phyloP scores from a whole-genome alignment of 495 filamentous ascomycete species.

The Aspergillus avenaceus region DNA sequence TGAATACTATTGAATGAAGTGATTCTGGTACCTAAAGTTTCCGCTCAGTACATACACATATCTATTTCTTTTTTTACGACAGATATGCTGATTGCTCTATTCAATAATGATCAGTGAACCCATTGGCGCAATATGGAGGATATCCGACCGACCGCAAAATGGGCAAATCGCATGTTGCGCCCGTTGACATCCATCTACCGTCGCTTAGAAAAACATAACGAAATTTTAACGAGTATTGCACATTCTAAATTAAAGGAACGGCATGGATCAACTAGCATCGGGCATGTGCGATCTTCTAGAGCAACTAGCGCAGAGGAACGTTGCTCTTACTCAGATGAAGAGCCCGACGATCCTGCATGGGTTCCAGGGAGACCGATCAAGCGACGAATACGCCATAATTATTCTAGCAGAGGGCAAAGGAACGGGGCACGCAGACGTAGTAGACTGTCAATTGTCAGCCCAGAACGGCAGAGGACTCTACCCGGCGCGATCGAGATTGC shows the following conservation, averaged over 20 bases:
- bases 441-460: constrained; percentile 33
- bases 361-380: constrained; percentile 34
- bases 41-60: background rate
- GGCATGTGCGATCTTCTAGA: constrained; percentile 1
- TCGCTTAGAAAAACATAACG: constrained; percentile 42
- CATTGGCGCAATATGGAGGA: constrained; percentile 35
- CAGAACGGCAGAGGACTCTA: constrained; percentile 32
- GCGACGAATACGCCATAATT: constrained; percentile 36
- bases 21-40: background rate
- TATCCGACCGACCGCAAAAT: constrained; percentile 39
- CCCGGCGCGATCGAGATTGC: constrained; percentile 46
- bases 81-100: background rate
- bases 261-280: background rate
- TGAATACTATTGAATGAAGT: constrained; percentile 1
- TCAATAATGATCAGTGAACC: background rate
- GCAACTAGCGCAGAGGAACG: constrained; percentile 3
- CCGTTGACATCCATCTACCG: constrained; percentile 43
- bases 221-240: constrained; percentile 32
- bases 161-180: constrained; percentile 47
- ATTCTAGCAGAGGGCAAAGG: constrained; percentile 29
- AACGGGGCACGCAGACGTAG: constrained; percentile 22
- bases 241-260: constrained; percentile 21
- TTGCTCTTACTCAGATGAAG: constrained; percentile 32
- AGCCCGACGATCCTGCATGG: constrained; percentile 42
- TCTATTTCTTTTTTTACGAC: too few species aligned